A percentile compares a stretch with the other conserved stretches of the same genome.
Evolutionary conservation across 1,139 yeast genomes (phyloP).

Genomic region (Scheffersomyces segobiensis): DNA sequence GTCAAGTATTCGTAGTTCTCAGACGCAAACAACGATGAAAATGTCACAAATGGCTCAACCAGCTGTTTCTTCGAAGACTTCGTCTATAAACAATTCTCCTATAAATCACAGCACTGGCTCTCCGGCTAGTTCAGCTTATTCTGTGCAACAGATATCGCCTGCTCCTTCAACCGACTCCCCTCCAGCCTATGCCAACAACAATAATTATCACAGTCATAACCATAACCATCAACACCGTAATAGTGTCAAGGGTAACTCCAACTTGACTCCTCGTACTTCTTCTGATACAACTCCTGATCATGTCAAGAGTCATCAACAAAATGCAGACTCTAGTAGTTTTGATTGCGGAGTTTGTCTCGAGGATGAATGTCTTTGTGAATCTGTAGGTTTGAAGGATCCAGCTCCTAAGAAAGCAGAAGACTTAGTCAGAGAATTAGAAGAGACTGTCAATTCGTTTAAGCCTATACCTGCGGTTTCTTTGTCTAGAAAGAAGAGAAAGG

Average conservation of each 20-base stretch:
- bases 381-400: slow-evolving; percentile 52
- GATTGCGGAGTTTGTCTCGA: slow-evolving; percentile 70
- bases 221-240: neutral
- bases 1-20: neutral
- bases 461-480: slow-evolving; percentile 67
- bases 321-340: slow-evolving; percentile 16
- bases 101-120: slow-evolving; percentile 17
- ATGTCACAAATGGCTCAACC: slow-evolving; percentile 5
- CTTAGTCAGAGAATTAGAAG: slow-evolving; percentile 22
- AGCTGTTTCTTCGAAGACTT: slow-evolving; percentile 9
- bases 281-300: slow-evolving; percentile 17
- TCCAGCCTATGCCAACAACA: slow-evolving; percentile 17
- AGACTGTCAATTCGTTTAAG: slow-evolving; percentile 41
- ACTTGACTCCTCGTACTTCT: slow-evolving; percentile 19
- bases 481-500: slow-evolving; percentile 29
- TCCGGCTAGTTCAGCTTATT: slow-evolving; percentile 32
- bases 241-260: slow-evolving; percentile 2
- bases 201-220: slow-evolving; percentile 5
- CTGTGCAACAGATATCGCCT: slow-evolving; percentile 52
- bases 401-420: slow-evolving; percentile 6
- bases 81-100: slow-evolving; percentile 11
- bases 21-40: neutral
- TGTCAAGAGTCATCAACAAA: slow-evolving; percentile 6
- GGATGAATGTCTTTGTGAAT: slow-evolving; percentile 71
- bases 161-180: slow-evolving; percentile 57